Evolutionary conservation across 345 rosid species (phyloP), one percentile per base, ranked within the genome.

Genomic region (Eucalyptus coolabah): DNA sequence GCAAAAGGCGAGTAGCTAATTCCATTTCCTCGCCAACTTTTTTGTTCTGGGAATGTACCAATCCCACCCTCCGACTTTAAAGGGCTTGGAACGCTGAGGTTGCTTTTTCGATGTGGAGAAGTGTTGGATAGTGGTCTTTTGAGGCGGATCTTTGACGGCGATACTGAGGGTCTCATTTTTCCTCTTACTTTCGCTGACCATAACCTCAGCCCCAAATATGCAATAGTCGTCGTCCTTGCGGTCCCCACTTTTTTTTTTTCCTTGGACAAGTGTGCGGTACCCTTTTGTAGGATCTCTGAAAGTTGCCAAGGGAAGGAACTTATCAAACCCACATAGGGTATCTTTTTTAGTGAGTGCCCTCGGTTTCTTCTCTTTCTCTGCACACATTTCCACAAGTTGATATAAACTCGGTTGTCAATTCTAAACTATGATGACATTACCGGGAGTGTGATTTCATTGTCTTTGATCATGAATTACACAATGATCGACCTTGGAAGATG

Each of bases 131-230:
- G 50, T 49, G 15, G 15, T 12, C 15, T 49, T 49, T 49, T 49
- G 15, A 49, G 15, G 50, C 50, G 50, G 50, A 49, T 1, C 1
- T 50, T 50, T 50, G 51, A 2, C 17, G 50, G 50, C 32, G 86
- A 72, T 77, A 12, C 40, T 47, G n/a, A 77, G 72, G 54, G 51
- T 34, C 40, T 88, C 87, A 14, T 18, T 23, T 23, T 19, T 47
- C 12, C 6, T 26, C 21, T 49, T 13, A 28, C 9, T 2, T 30
- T 53, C 11, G 12, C 67, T 26, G 28, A 89, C 87, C 37, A 77
- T 34, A 87, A 87, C 86, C 80, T 89, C 90, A 42, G 56, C 89
- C 83, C 90, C 87, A 51, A 87, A 87, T 14, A 11, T 47, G 37
- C 88, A 89, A 86, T 18, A 49, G n/a, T n/a, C n/a, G n/a, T 87